Evolutionary conservation across 495 filamentous ascomycete genomes (phyloP), one percentile per base, ranked within the genome.

Genomic region (Penicillium steckii): DNA sequence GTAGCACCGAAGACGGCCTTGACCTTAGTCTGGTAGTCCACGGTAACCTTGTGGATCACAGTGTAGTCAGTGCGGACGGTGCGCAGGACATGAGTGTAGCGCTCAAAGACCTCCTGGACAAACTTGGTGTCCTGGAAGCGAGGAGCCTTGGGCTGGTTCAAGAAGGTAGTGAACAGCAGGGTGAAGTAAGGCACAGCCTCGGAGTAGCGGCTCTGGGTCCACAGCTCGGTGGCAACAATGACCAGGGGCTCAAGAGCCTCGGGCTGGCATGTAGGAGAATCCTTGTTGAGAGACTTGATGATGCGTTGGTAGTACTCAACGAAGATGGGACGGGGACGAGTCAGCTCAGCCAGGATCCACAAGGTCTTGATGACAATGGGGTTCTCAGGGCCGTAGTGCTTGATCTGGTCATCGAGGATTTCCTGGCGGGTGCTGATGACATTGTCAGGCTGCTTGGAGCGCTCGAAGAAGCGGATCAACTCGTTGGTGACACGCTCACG

Each of bases 281-380:
- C 62, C 51, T 71, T 70, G 54, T 73, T 73, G 38, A 73, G 32
- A 15, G 63, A 55, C 13, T 46, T 46, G 15, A 73, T 60, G 23
- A 73, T 70, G 25, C 60, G 70, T 32, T 66, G 65, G 42, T 73
- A 73, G 51, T 73, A 73, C 32, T 69, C 67, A 7, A 73, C 53
- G 10, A 60, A 70, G 17, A 65, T 52, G 1, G 68, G 61, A 17
- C 64, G 63, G 21, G 65, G 68, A 12, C 59, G 56, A 40, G 71
- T 69, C n/a, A 70, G 49, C 53, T 70, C 59, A 15, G 70, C 70
- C 32, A 73, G 47, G 5, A 45, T 63, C 67, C 67, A 70, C 1
- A 73, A 61, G 42, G 65, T 50, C 53, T 67, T 63, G 40, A 73
- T 56, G 18, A 71, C 70, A 29, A 57, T 55, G 8, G 63, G 46